Percentiles rank a stretch among this genome's conserved stretches.
Evolutionary conservation across 2,329 filamentous ascomycete species (phyloP).

Genomic region (Cephalotrichum gorgonifer): DNA sequence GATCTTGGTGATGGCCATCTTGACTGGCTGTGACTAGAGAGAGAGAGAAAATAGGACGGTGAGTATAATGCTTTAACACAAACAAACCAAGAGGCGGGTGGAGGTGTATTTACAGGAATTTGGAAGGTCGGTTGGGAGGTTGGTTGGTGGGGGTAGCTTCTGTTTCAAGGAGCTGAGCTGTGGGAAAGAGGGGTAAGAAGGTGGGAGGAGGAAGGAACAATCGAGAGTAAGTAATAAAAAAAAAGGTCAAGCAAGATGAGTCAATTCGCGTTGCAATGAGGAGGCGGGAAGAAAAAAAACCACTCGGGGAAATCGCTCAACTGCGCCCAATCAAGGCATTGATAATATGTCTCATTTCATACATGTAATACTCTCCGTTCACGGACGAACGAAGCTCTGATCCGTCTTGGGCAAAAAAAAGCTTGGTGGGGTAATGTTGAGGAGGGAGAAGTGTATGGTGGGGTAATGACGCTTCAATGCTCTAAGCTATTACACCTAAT

Average conservation of each 20-base stretch:
- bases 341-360: slow-evolving; percentile 13
- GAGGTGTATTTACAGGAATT: neutral
- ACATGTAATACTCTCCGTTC: neutral
- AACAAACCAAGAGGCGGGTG: neutral
- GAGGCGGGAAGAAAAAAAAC: neutral
- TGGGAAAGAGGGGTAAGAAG: neutral
- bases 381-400: neutral
- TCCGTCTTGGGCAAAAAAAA: neutral
- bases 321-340: slow-evolving; percentile 3
- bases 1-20: slow-evolving; percentile 84
- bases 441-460: neutral
- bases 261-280: slow-evolving; percentile 5
- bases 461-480: neutral
- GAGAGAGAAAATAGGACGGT: slow-evolving; percentile 4
- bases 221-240: neutral
- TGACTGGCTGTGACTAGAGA: slow-evolving; percentile 22
- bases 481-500: neutral
- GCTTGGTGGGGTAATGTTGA: slow-evolving; percentile 2
- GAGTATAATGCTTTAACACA: neutral
- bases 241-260: slow-evolving; percentile 1
- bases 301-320: slow-evolving; percentile 4
- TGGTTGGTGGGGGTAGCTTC: neutral
- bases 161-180: neutral
- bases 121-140: neutral
- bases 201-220: neutral